A percentile compares a stretch with the other conserved stretches of the same genome.
Evolutionary conservation across 2,329 filamentous ascomycete species (phyloP).

Genomic region (Parastagonospora avenae): DNA sequence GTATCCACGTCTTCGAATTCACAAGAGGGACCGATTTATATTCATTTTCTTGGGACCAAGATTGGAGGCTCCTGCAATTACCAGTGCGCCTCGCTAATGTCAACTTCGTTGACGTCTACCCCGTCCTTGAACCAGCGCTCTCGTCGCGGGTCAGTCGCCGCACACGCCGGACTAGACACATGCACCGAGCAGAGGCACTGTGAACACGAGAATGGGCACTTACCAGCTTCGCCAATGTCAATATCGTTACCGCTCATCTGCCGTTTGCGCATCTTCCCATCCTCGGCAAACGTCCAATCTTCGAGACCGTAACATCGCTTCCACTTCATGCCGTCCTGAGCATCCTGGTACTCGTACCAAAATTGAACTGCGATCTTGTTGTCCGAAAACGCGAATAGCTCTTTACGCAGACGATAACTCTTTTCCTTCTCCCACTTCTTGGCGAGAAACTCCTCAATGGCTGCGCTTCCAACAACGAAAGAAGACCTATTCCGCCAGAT

Average conservation of each 20-base stretch:
- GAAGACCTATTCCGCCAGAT: slow-evolving; percentile 79
- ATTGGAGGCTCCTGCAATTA: slow-evolving; percentile 18
- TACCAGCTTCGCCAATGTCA: slow-evolving; percentile 59
- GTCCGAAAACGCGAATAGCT: slow-evolving; percentile 77
- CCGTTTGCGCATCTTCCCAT: slow-evolving; percentile 74
- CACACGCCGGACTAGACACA: not conserved
- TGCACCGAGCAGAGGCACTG: too few relatives aligned
- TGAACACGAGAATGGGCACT: slow-evolving; percentile 4
- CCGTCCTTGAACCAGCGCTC: slow-evolving; percentile 74
- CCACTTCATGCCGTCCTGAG: slow-evolving; percentile 67
- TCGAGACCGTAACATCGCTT: slow-evolving; percentile 80
- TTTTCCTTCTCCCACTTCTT: slow-evolving; percentile 76
- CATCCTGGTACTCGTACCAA: slow-evolving; percentile 83
- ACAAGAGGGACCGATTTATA: not conserved
- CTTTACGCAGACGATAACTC: slow-evolving; percentile 77
- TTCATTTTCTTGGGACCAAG: not conserved
- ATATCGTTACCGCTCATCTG: slow-evolving; percentile 79
- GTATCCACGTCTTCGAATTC: not conserved
- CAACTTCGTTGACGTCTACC: slow-evolving; percentile 70
- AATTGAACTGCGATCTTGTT: slow-evolving; percentile 87
- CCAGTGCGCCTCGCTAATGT: slow-evolving; percentile 73
- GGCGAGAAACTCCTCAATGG: slow-evolving; percentile 70
- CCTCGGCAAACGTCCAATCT: slow-evolving; percentile 75
- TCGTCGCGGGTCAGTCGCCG: slow-evolving; percentile 15
- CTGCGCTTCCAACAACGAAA: slow-evolving; percentile 72